Evolutionary conservation across 495 filamentous ascomycete genomes (phyloP), one percentile per base, ranked within the genome.

Genomic region (Pyrenopolyporus hunteri): DNA sequence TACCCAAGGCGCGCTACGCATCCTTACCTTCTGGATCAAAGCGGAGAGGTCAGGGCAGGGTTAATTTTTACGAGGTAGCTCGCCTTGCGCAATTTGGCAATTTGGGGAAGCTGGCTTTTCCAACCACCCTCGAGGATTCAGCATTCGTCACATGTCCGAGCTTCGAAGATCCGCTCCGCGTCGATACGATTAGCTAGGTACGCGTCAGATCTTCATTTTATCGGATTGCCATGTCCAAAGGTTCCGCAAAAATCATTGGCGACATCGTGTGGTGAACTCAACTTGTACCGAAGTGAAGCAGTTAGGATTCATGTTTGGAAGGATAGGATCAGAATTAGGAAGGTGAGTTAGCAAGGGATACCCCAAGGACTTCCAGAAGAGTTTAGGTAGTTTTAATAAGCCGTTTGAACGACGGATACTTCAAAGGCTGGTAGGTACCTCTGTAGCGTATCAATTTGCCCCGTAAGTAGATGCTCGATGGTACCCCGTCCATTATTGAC

Each of bases 101-200:
- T 22, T 42, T 42, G 23, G 37, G 52, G 50, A 40, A 45, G 42
- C 42, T 45, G 20, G 37, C 57, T 29, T 49, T 45, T 14, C 44
- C 46, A 36, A 46, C 49, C 47, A 61, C 51, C 25, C 8, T 35
- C 31, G 50, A 54, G 31, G 49, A 23, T 51, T 32, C 11, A 42
- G 6, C 19, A 22, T 45, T 59, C 50, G 35, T 65, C 62, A 65
- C 56, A 65, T 65, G 62, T 49, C 17, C 48, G 49, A 43, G 19
- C 31, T 59, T n/a, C 25, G 42, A 58, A 59, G 32, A 26, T 40
- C 22, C 11, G 33, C 46, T 52, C 52, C 47, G 56, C 29, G 20
- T 36, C 35, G 20, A 51, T 52, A 19, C 19, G 33, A 60, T 46
- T 39, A 52, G 11, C 32, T 58, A 58, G 25, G 6, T 32, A 33